These are phyloP conservation scores for Pezicula rhizophila DNA, from an alignment of 2,329 filamentous ascomycete species.

Conservation along the genomic window DNA sequence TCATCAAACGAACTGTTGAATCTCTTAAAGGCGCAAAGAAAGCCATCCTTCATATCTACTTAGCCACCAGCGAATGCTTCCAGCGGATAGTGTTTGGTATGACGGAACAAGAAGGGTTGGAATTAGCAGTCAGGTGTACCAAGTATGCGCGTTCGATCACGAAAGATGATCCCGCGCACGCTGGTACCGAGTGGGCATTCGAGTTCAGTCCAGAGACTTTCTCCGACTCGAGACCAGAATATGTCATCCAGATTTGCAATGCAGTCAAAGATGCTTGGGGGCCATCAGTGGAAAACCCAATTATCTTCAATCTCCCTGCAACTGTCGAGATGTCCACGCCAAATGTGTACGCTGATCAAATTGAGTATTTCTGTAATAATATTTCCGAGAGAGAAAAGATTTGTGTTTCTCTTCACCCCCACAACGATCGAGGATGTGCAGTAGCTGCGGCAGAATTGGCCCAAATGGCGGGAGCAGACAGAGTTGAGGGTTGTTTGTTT, in stretches of 20 bases:
- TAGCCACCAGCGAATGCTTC: conserved; percentile 95
- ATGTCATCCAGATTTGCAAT: conserved; percentile 76
- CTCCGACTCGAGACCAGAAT: conserved; percentile 83
- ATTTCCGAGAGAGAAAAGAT: conserved; percentile 82
- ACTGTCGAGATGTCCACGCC: conserved; percentile 94
- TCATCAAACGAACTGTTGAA: conserved; percentile 85
- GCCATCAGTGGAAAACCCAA: conserved; percentile 68
- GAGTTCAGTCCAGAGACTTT: conserved; percentile 86
- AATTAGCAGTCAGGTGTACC: conserved; percentile 77
- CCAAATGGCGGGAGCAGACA: conserved; percentile 92
- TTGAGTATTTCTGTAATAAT: conserved; percentile 89
- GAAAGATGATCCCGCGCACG: conserved; percentile 61
- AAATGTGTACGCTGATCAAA: conserved; percentile 92
- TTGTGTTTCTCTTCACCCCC: conserved; percentile 83
- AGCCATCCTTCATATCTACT: conserved; percentile 90
- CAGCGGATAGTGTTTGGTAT: conserved; percentile 85
- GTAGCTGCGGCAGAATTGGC: conserved; percentile 86
- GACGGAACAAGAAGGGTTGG: conserved; percentile 73
- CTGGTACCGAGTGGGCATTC: conserved; percentile 64
- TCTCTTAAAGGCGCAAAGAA: conserved; percentile 86
- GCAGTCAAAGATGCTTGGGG: conserved; percentile 94
- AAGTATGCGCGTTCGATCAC: conserved; percentile 84
- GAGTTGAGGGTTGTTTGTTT: conserved; percentile 90
- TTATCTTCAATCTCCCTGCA: conserved; percentile 95
- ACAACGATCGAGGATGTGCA: conserved; percentile 90